A percentile compares a stretch with the other conserved stretches of the same genome.
Conservation (phyloP, 345 rosid species). For the Salix purpurea region DNA sequence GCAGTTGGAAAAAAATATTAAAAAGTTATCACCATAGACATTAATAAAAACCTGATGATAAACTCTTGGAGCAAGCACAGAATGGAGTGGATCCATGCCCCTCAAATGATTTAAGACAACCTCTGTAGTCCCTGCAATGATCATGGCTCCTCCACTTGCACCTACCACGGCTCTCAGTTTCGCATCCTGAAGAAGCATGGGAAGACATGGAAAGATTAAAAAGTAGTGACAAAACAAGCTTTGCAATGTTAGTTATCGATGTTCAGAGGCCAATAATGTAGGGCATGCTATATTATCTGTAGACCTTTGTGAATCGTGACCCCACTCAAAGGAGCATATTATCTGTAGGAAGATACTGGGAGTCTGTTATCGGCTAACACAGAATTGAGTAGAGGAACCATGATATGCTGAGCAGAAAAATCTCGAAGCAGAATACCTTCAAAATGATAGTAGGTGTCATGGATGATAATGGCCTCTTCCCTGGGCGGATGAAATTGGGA, state of each 20-base stretch:
- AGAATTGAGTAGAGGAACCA: no score
- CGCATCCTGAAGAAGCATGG: conserved; percentile 32
- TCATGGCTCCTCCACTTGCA: conserved; percentile 60
- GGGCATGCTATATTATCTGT: no score
- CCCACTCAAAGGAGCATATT: no score
- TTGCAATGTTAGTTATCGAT: no score
- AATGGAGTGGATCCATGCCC: conserved; percentile 54
- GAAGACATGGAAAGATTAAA: neutral
- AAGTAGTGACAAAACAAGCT: no score
- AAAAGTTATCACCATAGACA: no score
- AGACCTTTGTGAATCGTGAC: no score
- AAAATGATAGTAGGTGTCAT: conserved; percentile 59
- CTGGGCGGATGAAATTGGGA: conserved; percentile 48
- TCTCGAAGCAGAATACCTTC: conserved; percentile 27
- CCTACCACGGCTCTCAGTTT: conserved; percentile 53
- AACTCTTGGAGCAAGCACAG: conserved; percentile 54
- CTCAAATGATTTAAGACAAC: conserved; percentile 54
- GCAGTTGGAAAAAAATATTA: no score
- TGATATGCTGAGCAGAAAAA: neutral
- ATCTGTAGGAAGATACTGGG: no score
- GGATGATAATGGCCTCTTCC: conserved; percentile 64
- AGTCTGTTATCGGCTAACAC: no score
- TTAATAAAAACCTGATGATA: conserved; percentile 51
- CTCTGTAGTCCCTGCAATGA: conserved; percentile 47
- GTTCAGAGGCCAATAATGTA: no score